phyloP scores from a whole-genome alignment of 345 rosid species.

The Excoecaria agallocha region DNA sequence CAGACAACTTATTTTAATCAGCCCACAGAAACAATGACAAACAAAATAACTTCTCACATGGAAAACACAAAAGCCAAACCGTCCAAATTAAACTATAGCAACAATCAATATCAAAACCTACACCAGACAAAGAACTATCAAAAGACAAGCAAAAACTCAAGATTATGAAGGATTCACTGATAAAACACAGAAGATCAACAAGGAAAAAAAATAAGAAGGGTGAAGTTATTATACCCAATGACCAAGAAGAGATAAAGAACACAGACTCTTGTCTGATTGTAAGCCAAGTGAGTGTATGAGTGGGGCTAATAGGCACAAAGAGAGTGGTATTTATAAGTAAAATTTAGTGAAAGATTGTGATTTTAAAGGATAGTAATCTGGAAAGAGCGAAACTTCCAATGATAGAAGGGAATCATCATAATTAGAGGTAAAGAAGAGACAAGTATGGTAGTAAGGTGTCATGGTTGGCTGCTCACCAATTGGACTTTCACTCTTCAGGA shows the following conservation, averaged over 20 bases:
- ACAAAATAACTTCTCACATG: too few relatives aligned
- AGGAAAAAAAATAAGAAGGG: too few relatives aligned
- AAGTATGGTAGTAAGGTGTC: conserved; percentile 15
- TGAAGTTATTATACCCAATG: too few relatives aligned
- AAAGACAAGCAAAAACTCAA: neutral
- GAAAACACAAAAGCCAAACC: neutral
- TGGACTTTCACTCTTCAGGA: neutral
- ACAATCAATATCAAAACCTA: neutral
- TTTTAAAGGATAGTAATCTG: too few relatives aligned
- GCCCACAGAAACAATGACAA: neutral
- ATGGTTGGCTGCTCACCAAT: conserved; percentile 17
- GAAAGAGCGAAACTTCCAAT: conserved; percentile 14
- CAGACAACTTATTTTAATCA: neutral
- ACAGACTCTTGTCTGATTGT: neutral
- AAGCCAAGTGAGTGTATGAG: neutral
- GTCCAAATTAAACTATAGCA: neutral
- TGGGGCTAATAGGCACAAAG: neutral
- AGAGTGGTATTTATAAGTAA: too few relatives aligned
- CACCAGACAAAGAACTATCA: neutral
- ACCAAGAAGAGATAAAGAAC: neutral
- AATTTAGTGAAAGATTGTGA: too few relatives aligned
- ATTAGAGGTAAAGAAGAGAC: conserved; percentile 17
- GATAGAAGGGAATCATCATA: conserved; percentile 19
- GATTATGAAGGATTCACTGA: neutral
- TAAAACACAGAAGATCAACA: neutral